Percentiles rank a stretch among this genome's conserved stretches.
These are phyloP conservation scores for Penicillium nordicum DNA, from an alignment of 2,329 filamentous ascomycete species.

Conservation along the genomic window DNA sequence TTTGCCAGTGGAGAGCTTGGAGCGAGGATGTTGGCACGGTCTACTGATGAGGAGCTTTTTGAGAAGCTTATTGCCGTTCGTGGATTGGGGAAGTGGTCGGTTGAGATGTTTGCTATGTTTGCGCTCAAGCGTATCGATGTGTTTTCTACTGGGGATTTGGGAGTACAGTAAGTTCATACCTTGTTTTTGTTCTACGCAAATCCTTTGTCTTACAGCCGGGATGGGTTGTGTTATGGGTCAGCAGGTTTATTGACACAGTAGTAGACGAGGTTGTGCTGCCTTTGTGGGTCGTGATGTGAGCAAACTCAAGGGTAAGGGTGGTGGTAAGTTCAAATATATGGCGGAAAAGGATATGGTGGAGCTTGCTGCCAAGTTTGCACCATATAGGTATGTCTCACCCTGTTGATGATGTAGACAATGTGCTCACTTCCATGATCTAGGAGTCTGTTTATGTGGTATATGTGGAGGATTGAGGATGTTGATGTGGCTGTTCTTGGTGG, in stretches of 20 bases:
- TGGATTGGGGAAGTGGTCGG: conserved; percentile 84
- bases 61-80: conserved; percentile 78
- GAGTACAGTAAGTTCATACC: conserved; percentile 65
- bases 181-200: neutral
- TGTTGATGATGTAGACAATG: neutral
- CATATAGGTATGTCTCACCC: conserved; percentile 60
- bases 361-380: conserved; percentile 72
- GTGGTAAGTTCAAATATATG: conserved; percentile 98
- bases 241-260: conserved; percentile 10
- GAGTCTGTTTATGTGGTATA: conserved; percentile 96
- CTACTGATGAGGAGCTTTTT: conserved; percentile 81
- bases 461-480: conserved; percentile 84
- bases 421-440: conserved; percentile 43
- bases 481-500: conserved; percentile 57
- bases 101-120: conserved; percentile 98
- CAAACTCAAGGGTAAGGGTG: conserved; percentile 74
- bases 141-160: conserved; percentile 86
- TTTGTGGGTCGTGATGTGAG: conserved; percentile 78
- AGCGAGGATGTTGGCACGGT: conserved; percentile 70
- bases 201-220: neutral
- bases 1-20: conserved; percentile 73
- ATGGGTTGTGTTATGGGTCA: neutral
- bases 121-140: conserved; percentile 92
- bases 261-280: conserved; percentile 77
- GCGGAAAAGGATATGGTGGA: conserved; percentile 86